phyloP scores from a whole-genome alignment of 2,329 filamentous ascomycete species.

The Microcyclospora tardicrescens region DNA sequence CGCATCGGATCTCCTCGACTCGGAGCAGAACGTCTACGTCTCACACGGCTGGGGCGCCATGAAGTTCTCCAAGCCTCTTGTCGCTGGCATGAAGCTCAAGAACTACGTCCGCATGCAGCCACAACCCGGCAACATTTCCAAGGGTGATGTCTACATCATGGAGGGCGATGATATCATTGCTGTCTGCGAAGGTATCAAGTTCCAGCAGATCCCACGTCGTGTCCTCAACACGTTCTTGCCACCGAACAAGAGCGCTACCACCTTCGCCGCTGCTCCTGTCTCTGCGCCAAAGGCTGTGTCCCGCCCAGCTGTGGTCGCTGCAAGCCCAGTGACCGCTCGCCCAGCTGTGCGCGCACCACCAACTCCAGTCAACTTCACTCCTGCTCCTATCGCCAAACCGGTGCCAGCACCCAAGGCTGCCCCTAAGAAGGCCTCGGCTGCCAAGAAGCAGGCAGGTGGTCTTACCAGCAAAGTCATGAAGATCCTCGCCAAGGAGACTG shows the following conservation, averaged over 20 bases:
- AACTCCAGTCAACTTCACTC: slow-evolving; percentile 5
- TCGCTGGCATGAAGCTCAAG: slow-evolving; percentile 40
- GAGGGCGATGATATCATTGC: slow-evolving; percentile 47
- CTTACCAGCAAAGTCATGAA: slow-evolving; percentile 44
- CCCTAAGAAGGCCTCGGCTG: slow-evolving; percentile 37
- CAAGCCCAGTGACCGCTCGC: slow-evolving; percentile 17
- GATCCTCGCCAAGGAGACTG: slow-evolving; percentile 55
- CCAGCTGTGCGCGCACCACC: neutral
- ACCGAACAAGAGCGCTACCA: slow-evolving; percentile 35
- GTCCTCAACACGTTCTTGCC: slow-evolving; percentile 55
- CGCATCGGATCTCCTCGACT: slow-evolving; percentile 45
- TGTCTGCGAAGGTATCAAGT: slow-evolving; percentile 49
- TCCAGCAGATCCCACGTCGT: slow-evolving; percentile 53
- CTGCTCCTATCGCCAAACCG: slow-evolving; percentile 12
- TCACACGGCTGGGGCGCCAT: slow-evolving; percentile 50
- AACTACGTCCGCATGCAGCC: slow-evolving; percentile 52
- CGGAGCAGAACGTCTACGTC: slow-evolving; percentile 47
- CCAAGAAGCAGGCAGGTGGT: slow-evolving; percentile 36
- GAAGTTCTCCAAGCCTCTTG: slow-evolving; percentile 30
- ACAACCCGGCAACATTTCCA: slow-evolving; percentile 40
- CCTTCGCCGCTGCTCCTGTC: slow-evolving; percentile 24
- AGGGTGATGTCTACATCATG: slow-evolving; percentile 49
- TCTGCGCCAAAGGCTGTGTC: slow-evolving; percentile 22
- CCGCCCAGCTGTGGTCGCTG: slow-evolving; percentile 3
- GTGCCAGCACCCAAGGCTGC: slow-evolving; percentile 11